These are phyloP conservation scores for Acmispon strigosus DNA, from an alignment of 306 rosid genomes.

Conservation along the genomic window DNA sequence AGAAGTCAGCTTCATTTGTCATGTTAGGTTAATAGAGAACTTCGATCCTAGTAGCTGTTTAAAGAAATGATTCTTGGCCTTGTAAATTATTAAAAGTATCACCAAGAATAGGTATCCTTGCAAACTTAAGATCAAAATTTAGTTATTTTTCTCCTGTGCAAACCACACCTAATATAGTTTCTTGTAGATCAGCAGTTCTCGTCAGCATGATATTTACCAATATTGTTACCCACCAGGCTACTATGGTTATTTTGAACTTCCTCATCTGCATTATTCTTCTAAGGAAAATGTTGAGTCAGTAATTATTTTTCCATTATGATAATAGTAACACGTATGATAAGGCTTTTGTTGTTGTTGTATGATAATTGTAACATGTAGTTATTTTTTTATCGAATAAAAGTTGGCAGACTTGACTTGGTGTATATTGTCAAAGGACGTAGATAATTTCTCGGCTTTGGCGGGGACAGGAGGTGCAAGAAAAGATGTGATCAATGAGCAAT, in stretches of 20 bases:
- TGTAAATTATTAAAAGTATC: not conserved
- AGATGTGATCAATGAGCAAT: constrained; percentile 27
- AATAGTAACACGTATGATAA: constrained; percentile 23
- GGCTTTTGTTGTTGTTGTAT: too few species aligned
- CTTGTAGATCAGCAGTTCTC: not conserved
- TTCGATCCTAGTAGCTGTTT: constrained; percentile 8
- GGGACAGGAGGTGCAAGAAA: constrained; percentile 34
- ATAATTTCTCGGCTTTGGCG: constrained; percentile 16
- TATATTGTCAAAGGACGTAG: constrained; percentile 46
- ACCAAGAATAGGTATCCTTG: not conserved
- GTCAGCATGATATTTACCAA: not conserved
- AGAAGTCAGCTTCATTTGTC: not conserved
- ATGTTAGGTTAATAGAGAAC: constrained; percentile 2
- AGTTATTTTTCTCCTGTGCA: not conserved
- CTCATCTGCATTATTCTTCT: constrained; percentile 15
- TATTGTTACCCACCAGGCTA: not conserved
- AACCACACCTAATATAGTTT: not conserved
- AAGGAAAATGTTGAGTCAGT: not conserved
- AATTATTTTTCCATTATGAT: constrained; percentile 20
- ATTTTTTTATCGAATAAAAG: constrained; percentile 33
- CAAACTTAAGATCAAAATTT: not conserved
- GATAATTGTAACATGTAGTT: constrained; percentile 26
- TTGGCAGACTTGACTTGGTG: constrained; percentile 61
- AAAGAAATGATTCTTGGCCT: not conserved
- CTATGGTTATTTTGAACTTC: not conserved